Percentiles rank a stretch among this genome's conserved stretches.
Conservation (phyloP, 306 rosid species). For the Trifolium fragiferum region DNA sequence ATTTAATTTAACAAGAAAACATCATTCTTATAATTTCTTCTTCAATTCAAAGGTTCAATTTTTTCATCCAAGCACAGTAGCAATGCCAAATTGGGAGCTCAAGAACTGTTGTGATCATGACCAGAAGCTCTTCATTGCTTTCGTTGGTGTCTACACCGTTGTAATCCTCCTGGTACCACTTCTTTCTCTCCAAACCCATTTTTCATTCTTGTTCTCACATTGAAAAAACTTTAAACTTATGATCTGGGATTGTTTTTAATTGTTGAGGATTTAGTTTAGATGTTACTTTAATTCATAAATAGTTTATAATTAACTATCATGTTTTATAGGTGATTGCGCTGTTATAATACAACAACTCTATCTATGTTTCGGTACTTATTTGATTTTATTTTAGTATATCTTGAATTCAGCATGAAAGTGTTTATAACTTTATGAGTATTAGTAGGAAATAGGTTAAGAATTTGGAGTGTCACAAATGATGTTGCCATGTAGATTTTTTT, state of each 20-base stretch:
- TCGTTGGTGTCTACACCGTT: constrained; percentile 70
- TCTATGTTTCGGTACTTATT: constrained; percentile 2
- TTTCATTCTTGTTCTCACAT: constrained; percentile 29
- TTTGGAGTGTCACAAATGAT: constrained; percentile 20
- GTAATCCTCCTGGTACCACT: constrained; percentile 63
- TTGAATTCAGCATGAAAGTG: neutral
- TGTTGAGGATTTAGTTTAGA: constrained; percentile 11
- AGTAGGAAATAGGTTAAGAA: neutral
- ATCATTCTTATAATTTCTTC: neutral
- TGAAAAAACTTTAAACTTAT: neutral
- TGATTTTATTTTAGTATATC: constrained; percentile 2
- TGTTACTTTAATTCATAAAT: neutral
- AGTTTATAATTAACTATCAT: neutral
- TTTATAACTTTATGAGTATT: neutral
- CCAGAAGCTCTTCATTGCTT: constrained; percentile 69
- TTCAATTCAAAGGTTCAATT: neutral
- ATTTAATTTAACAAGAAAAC: too few species aligned
- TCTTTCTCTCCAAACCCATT: constrained; percentile 10
- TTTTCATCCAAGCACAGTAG: neutral
- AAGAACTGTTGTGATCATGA: constrained; percentile 77
- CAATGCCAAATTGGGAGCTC: constrained; percentile 91
- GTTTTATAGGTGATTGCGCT: neutral
- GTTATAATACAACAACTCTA: constrained; percentile 15
- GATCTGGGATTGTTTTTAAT: neutral
- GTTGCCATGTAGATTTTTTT: neutral